Conservation (phyloP, 805 yeast genomes). For the Myxozyma udenii region DNA sequence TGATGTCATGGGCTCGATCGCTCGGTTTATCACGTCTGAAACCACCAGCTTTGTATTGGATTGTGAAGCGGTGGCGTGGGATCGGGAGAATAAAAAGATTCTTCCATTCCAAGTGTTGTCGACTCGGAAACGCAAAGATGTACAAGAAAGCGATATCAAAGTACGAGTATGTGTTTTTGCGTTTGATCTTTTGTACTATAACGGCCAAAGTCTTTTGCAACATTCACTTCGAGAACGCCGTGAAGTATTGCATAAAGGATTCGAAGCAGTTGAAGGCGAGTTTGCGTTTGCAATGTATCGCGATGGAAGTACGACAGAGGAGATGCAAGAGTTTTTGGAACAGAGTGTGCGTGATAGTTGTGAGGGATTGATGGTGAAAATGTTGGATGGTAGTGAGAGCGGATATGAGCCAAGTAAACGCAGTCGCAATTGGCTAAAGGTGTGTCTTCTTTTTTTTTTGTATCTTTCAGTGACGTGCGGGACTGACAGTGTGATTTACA, state of each 20-base stretch:
- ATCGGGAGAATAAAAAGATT: slow-evolving; percentile 68
- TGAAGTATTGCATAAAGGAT: slow-evolving; percentile 51
- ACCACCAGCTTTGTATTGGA: slow-evolving; percentile 71
- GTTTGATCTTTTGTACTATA: slow-evolving; percentile 75
- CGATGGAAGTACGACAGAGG: slow-evolving; percentile 67
- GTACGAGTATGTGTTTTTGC: slow-evolving; percentile 91
- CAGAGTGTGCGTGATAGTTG: slow-evolving; percentile 85
- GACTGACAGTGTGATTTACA: neutral
- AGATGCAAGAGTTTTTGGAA: slow-evolving; percentile 79
- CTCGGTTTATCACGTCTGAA: slow-evolving; percentile 49
- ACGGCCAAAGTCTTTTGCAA: slow-evolving; percentile 57
- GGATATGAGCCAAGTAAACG: slow-evolving; percentile 92
- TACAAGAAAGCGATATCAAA: slow-evolving; percentile 78
- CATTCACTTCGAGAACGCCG: slow-evolving; percentile 71
- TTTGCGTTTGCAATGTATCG: slow-evolving; percentile 75
- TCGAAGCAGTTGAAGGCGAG: slow-evolving; percentile 66
- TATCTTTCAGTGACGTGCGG: neutral
- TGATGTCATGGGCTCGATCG: slow-evolving; percentile 69
- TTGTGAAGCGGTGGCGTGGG: slow-evolving; percentile 99
- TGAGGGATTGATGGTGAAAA: slow-evolving; percentile 95
- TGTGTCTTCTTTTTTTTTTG: too few species aligned
- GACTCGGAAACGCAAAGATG: slow-evolving; percentile 92
- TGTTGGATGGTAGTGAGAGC: slow-evolving; percentile 75
- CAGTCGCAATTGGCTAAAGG: slow-evolving; percentile 94
- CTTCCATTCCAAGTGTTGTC: slow-evolving; percentile 91